A percentile compares a stretch with the other conserved stretches of the same genome.
Conservation (phyloP, 257 asterid species). For the Henckelia pumila region DNA sequence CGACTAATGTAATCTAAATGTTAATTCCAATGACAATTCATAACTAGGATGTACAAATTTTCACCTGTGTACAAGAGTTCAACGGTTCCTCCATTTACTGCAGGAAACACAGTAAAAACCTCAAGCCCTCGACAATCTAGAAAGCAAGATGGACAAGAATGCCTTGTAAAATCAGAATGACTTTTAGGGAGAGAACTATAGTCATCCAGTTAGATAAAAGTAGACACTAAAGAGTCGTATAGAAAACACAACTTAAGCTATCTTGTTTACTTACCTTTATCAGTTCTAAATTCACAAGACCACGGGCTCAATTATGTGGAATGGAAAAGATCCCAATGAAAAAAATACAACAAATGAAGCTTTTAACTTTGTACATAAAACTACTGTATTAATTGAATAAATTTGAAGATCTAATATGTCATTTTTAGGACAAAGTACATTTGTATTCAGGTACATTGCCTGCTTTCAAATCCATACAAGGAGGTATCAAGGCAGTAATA, state of each 20-base stretch:
- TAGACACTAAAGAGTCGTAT: background rate
- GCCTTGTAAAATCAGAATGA: constrained; percentile 50
- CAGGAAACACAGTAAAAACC: constrained; percentile 83
- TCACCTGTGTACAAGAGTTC: constrained; percentile 87
- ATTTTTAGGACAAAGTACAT: background rate
- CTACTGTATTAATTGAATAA: background rate
- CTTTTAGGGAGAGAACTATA: background rate
- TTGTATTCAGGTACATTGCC: background rate
- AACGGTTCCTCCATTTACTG: constrained; percentile 92
- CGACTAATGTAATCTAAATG: too few species aligned
- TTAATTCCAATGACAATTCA: too few species aligned
- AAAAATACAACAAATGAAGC: constrained; percentile 13
- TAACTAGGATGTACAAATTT: too few species aligned
- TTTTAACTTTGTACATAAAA: background rate
- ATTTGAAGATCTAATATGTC: background rate
- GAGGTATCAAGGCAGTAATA: background rate
- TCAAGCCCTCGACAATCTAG: constrained; percentile 95
- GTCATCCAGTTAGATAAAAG: background rate
- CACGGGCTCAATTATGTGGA: constrained; percentile 94
- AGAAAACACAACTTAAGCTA: background rate
- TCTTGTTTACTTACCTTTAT: constrained; percentile 49
- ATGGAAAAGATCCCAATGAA: constrained; percentile 97
- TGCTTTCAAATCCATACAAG: background rate
- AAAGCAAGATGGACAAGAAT: constrained; percentile 91
- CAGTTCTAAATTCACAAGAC: constrained; percentile 98